Evolutionary conservation across 2,329 filamentous ascomycete genomes (phyloP).

Genomic region (Incumbomyces delicatus): DNA sequence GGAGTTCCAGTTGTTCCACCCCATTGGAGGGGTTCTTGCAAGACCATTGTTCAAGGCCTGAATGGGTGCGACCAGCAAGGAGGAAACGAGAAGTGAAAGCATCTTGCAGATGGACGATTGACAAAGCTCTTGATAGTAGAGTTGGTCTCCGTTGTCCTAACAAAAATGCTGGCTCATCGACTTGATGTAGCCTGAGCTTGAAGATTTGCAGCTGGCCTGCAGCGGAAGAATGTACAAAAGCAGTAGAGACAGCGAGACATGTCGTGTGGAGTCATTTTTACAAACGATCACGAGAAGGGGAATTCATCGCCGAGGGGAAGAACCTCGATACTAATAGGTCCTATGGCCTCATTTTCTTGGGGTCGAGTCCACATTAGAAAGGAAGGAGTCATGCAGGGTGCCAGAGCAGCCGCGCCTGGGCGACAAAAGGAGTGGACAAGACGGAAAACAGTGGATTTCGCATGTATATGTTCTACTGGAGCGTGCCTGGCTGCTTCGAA

Average conservation of each 20-base stretch:
- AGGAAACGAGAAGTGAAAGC: slow-evolving; percentile 11
- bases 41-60: slow-evolving; percentile 32
- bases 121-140: slow-evolving; percentile 25
- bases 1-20: slow-evolving; percentile 40
- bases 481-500: too few species aligned
- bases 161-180: neutral
- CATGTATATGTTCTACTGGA: too few species aligned
- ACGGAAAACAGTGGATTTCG: too few species aligned
- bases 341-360: too few species aligned
- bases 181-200: neutral
- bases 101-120: slow-evolving; percentile 28
- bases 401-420: too few species aligned
- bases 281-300: neutral
- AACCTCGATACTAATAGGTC: too few species aligned
- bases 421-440: too few species aligned
- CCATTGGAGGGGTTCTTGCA: slow-evolving; percentile 34
- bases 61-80: slow-evolving; percentile 9
- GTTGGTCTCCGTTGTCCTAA: neutral
- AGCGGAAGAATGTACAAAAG: neutral
- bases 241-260: neutral
- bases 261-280: neutral
- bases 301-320: neutral
- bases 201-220: neutral
- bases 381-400: too few species aligned
- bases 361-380: too few species aligned